phyloP scores from a whole-genome alignment of 495 filamentous ascomycete species.

The Daldinia childiae region DNA sequence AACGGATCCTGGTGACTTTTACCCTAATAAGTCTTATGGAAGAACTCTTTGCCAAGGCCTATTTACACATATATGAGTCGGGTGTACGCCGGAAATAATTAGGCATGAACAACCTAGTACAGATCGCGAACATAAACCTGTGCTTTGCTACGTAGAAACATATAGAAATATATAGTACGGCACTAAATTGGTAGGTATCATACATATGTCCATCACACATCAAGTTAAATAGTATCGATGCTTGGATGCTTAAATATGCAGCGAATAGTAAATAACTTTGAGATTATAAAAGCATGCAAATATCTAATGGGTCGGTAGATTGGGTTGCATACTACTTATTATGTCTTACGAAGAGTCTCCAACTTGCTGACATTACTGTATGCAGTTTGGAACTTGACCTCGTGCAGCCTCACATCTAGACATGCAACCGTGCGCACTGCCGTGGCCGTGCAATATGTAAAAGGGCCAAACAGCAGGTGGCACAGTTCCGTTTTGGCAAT shows the following conservation, averaged over 20 bases:
- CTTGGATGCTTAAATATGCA: constrained; percentile 3
- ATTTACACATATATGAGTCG: constrained; percentile 1
- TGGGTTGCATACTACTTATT: constrained; percentile 25
- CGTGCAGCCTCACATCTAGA: constrained; percentile 31
- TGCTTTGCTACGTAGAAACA: neutral
- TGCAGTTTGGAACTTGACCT: constrained; percentile 26
- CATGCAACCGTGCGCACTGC: constrained; percentile 32
- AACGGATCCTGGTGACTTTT: neutral
- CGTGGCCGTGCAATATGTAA: constrained; percentile 37
- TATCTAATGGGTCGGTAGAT: constrained; percentile 21
- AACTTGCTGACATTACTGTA: constrained; percentile 34
- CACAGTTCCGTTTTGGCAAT: constrained; percentile 35
- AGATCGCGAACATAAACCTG: neutral
- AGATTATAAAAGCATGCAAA: neutral
- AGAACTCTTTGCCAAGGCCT: constrained; percentile 25
- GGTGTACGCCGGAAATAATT: constrained; percentile 24
- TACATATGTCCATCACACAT: neutral
- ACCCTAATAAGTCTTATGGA: neutral
- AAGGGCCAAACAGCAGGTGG: constrained; percentile 27
- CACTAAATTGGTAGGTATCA: neutral
- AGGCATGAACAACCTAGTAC: neutral
- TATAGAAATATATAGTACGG: neutral
- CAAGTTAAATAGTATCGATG: neutral
- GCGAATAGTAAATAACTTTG: constrained; percentile 1
- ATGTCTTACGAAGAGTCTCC: constrained; percentile 36